Base-by-base conservation (phyloP, 345 rosid species). In the Balakata baccata region DNA sequence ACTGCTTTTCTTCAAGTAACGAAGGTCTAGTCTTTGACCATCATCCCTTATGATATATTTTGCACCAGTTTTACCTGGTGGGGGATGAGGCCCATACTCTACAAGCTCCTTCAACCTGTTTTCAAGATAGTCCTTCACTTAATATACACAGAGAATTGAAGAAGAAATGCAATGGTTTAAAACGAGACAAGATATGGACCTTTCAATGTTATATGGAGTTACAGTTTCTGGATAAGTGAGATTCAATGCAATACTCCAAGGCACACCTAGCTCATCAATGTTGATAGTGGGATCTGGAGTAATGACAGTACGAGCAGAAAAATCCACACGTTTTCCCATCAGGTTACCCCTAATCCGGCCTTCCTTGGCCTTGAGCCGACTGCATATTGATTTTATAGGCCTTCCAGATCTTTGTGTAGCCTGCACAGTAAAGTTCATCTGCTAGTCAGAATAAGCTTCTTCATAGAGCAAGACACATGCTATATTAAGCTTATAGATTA, bases 281-380 rank as follows among this genome's bases (percentile, higher is more conserved):
- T 94, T 94, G 57, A 94, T 90, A 68, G 83, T 94, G 54, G 98
- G 98, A 80, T 94, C 98, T 22, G 98, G 98, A 43, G 98, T 94
- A 66, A 94, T 94, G 77, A 92, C 98, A n/a, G 98, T 94, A 67
- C 98, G 89, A 46, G 98, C 98, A 2, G 98, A 94, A 81, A 94
- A 94, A 79, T 94, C 98, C n/a, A 94, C 98, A 17, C 98, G 86
- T 77, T 94, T 94, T 14, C 98, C 98, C 98, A 94, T 92, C 85
- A 94, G 80, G 73, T 94, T 94, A 47, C 98, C 98, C 80, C 98
- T 87, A 79, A 94, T 90, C 53, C 98, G 87, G 64, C 98, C 98
- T 81, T 94, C 98, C 81, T 94, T 94, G 18, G 98, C 98, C 87
- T 94, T 94, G 73, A 94, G 94, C 81, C 98, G 86, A 78, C 97